Conservation (phyloP, 1,284 basidiomycete species). For the Puccinia polysora region DNA sequence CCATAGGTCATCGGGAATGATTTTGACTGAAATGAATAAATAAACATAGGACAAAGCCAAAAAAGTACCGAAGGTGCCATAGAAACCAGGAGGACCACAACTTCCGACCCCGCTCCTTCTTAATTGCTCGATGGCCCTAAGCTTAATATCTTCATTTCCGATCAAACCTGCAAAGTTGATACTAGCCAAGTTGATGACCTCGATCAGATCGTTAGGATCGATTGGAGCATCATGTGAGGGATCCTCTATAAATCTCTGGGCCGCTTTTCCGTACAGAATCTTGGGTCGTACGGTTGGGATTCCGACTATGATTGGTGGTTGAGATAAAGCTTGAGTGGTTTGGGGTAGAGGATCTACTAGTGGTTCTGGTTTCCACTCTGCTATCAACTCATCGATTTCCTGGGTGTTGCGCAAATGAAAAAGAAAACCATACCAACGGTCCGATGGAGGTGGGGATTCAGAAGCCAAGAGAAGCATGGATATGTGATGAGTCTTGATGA, state of each 20-base stretch:
- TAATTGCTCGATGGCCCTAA: slow-evolving; percentile 78
- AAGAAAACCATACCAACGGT: not conserved
- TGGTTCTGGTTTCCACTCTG: slow-evolving; percentile 88
- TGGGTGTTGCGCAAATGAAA: slow-evolving; percentile 53
- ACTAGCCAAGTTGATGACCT: slow-evolving; percentile 77
- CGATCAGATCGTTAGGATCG: slow-evolving; percentile 41
- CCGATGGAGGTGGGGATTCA: no score
- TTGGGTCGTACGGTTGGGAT: slow-evolving; percentile 66
- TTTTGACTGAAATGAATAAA: slow-evolving; percentile 45
- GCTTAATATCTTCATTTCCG: slow-evolving; percentile 80
- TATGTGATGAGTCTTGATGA: not conserved
- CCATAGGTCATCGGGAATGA: slow-evolving; percentile 58
- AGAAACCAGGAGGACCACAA: slow-evolving; percentile 96
- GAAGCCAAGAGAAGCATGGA: not conserved
- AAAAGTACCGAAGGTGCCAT: slow-evolving; percentile 78
- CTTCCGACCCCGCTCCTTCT: slow-evolving; percentile 88
- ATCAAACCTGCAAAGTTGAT: slow-evolving; percentile 90
- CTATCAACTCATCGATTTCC: slow-evolving; percentile 95
- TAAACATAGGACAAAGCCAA: not conserved
- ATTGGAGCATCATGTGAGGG: slow-evolving; percentile 26
- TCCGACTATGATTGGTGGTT: slow-evolving; percentile 74
- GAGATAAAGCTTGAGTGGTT: slow-evolving; percentile 64
- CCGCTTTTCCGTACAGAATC: slow-evolving; percentile 68
- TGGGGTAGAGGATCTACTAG: slow-evolving; percentile 65
- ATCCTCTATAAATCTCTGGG: slow-evolving; percentile 52